Conservation (phyloP, 345 rosid species). For the Euphorbia pulcherrima region DNA sequence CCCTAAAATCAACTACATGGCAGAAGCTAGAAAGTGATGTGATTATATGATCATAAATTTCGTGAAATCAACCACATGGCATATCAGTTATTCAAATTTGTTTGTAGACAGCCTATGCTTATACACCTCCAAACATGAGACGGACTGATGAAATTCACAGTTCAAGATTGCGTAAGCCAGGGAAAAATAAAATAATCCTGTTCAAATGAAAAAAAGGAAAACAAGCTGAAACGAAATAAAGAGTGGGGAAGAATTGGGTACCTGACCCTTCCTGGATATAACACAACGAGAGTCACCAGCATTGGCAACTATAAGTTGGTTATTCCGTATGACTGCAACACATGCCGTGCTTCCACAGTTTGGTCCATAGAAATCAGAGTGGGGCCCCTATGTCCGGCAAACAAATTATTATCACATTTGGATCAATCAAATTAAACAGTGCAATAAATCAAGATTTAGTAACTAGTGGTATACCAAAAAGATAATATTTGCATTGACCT, state of each 20-base stretch:
- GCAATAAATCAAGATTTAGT: background rate
- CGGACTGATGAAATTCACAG: background rate
- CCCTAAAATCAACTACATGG: background rate
- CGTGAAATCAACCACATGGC: too few species aligned
- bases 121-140: background rate
- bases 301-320: slow-evolving; percentile 77
- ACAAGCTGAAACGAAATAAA: slow-evolving; percentile 3
- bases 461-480: background rate
- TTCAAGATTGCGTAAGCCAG: background rate
- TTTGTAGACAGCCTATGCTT: background rate
- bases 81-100: background rate
- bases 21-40: background rate
- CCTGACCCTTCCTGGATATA: slow-evolving; percentile 88
- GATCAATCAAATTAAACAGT: background rate
- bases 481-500: slow-evolving; percentile 1
- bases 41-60: background rate
- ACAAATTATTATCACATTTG: background rate
- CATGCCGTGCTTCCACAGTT: slow-evolving; percentile 86
- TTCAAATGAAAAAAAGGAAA: background rate
- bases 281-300: slow-evolving; percentile 98
- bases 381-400: slow-evolving; percentile 62
- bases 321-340: slow-evolving; percentile 63
- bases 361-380: slow-evolving; percentile 87
- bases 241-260: slow-evolving; percentile 25
- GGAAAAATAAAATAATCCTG: background rate